Evolutionary conservation across 495 filamentous ascomycete genomes (phyloP), one percentile per base, ranked within the genome.

Genomic region (Antarctomyces pellizariae): DNA sequence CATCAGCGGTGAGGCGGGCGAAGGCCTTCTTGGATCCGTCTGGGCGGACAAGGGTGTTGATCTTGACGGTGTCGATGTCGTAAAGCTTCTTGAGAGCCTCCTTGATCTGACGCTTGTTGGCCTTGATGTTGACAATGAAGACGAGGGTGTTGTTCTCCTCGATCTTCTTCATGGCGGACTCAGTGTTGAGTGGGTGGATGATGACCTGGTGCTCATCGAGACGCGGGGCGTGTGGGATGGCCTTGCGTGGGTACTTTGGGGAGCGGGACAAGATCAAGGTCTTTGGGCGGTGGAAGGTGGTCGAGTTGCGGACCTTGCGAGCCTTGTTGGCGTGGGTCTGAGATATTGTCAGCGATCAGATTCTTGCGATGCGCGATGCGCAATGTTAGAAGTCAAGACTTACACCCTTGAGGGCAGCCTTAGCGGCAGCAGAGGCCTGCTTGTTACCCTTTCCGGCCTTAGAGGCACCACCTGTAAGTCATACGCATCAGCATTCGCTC

Each of bases 61-160:
- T 73, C 75, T 92, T 93, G 57, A 99, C 62, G 46, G 67, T 73
- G 46, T 92, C 80, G 37, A 99, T 83, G 56, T 95, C 84, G 55
- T 99, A 99, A 39, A 95, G 69, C 75, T 83, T 92, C 79, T 99
- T 99, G 38, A 99, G 62, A 36, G 86, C 76, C 44, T 65, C 62
- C 70, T 91, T 92, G 60, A 99, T 99, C 70, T 99, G 86, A 47
- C 82, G 71, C 77, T 99, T 99, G 65, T 99, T 99, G 45, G 79
- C 67, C 75, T 93, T 92, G 51, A 80, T 67, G 41, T 99, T 78
- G 45, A 91, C 82, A 47, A 95, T 91, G 63, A 99, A 95, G 41
- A 95, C 89, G 13, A 95, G 64, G 42, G 86, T 92, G 68, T 99
- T 91, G 68, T 95, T 77, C 75, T 95, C 86, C 70, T 95, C 89